phyloP scores from a whole-genome alignment of 495 filamentous ascomycete genomes.

The Penicillium roqueforti region DNA sequence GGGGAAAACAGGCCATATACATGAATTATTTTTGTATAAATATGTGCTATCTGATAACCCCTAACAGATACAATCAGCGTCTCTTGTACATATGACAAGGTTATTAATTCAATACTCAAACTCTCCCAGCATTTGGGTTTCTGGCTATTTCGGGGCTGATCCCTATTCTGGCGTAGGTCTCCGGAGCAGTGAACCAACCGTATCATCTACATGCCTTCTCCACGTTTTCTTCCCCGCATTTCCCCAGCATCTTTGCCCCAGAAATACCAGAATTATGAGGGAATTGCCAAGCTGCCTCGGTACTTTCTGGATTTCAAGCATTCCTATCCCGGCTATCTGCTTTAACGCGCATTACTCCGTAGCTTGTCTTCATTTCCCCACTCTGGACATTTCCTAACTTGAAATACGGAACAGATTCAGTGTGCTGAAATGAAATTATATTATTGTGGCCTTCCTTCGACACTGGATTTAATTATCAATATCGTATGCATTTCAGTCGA shows the following conservation, averaged over 20 bases:
- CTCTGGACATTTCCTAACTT: background rate
- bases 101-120: background rate
- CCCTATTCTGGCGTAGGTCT: constrained; percentile 14
- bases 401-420: background rate
- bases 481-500: background rate
- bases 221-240: constrained; percentile 29
- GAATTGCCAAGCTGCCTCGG: constrained; percentile 27
- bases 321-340: constrained; percentile 20
- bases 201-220: constrained; percentile 20
- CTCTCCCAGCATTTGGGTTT: background rate
- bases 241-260: constrained; percentile 4
- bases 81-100: background rate
- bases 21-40: background rate
- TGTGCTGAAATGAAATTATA: background rate
- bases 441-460: background rate
- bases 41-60: background rate
- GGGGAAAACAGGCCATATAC: background rate
- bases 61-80: background rate
- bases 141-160: constrained; percentile 22
- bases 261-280: background rate
- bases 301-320: constrained; percentile 23
- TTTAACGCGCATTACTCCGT: background rate
- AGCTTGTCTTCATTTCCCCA: background rate
- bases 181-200: constrained; percentile 7
- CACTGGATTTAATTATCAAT: background rate